Evolutionary conservation across 768 basidiomycete species (phyloP), one percentile per base, ranked within the genome.

Genomic region (Naematelia aurantialba): DNA sequence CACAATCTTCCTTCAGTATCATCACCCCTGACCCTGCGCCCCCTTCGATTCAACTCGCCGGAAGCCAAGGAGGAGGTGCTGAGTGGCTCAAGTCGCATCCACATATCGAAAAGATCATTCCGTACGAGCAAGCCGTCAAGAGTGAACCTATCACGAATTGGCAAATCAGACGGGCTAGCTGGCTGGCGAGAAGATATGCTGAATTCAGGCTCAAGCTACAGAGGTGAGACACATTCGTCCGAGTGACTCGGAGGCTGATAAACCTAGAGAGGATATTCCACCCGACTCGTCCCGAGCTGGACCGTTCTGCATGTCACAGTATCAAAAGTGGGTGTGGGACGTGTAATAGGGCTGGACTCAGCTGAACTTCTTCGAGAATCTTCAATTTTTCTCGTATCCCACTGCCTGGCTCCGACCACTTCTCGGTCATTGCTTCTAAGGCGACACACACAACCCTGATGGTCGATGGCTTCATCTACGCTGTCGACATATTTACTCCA

Each of bases 131-230:
- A 14, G 59, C 60, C n/a, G 57, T 59, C 8, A 59, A 61, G 51
- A 58, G 52, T 54, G 78, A 69, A 54, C 75, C 70, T 39, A 78
- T 87, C 51, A 88, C 86, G 0, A 81, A 84, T 17, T 91, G 90
- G 89, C 93, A 98, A 75, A 79, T 93, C 50, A 82, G 88, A 69
- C 81, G 90, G 45, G 87, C 91, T 0, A 86, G 91, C 13, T 93
- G 89, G 86, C 78, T 96, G 21, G 58, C 66, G 4, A 53, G 65
- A 24, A 22, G 65, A 25, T 68, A 65, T 58, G 64, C 68, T 13
- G 69, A 69, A 47, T 66, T 66, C 45, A 58, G 65, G 45, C 56
- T 82, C 26, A 81, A 81, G 58, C 69, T 89, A 48, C 80, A 83
- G 27, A 80, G 79, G 91, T 90, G 65, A 64, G 85, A 79, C 49